These are phyloP conservation scores for Epichloe amarillans DNA, from an alignment of 2,329 filamentous ascomycete species.

Conservation along the genomic window DNA sequence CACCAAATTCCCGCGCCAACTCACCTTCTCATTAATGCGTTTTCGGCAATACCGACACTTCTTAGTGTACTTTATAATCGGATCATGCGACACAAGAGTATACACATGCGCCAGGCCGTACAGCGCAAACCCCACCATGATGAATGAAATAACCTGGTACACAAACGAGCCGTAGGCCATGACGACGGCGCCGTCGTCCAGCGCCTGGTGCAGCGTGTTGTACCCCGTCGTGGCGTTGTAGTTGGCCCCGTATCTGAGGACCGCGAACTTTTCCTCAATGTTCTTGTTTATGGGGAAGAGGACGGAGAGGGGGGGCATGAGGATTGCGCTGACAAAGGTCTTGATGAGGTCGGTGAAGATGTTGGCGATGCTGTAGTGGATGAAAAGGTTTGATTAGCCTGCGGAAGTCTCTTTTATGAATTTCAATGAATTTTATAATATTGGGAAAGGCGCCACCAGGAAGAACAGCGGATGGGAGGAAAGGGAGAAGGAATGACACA, in stretches of 20 bases:
- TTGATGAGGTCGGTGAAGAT: slow-evolving; percentile 60
- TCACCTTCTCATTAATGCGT: slow-evolving; percentile 48
- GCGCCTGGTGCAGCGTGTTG: slow-evolving; percentile 56
- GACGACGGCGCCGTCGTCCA: slow-evolving; percentile 58
- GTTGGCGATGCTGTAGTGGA: slow-evolving; percentile 42
- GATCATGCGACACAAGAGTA: slow-evolving; percentile 45
- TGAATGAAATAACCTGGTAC: slow-evolving; percentile 51
- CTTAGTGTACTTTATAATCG: slow-evolving; percentile 56
- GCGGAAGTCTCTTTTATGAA: too few species aligned
- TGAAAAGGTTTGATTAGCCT: too few species aligned
- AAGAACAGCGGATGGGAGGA: too few species aligned
- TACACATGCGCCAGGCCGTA: slow-evolving; percentile 53
- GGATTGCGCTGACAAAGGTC: slow-evolving; percentile 56
- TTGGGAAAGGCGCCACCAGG: too few species aligned
- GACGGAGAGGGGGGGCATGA: slow-evolving; percentile 61
- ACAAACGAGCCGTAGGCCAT: slow-evolving; percentile 61
- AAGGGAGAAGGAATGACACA: slow-evolving; percentile 11
- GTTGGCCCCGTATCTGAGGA: slow-evolving; percentile 44
- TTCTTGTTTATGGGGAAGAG: slow-evolving; percentile 57
- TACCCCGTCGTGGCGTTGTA: slow-evolving; percentile 42
- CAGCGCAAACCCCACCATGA: slow-evolving; percentile 50
- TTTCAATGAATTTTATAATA: too few species aligned
- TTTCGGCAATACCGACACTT: slow-evolving; percentile 58
- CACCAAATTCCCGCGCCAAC: slow-evolving; percentile 4
- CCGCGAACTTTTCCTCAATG: slow-evolving; percentile 61